Conservation (phyloP, 305 asterid species). For the Fraxinus nigra region DNA sequence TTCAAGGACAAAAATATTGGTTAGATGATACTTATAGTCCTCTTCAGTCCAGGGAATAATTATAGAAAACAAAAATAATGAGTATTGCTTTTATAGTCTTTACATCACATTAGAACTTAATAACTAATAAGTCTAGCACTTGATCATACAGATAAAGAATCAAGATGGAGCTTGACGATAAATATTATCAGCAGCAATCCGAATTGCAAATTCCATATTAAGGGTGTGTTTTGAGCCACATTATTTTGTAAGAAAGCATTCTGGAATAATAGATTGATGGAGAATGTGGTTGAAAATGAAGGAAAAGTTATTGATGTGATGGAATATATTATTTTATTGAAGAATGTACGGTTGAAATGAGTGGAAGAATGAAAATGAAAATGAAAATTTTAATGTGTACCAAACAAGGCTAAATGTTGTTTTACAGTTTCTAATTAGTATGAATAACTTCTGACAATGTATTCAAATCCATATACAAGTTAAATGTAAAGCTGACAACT, state of each 20-base stretch:
- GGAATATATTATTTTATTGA: too few species aligned
- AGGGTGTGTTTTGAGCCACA: too few species aligned
- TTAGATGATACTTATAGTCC: background rate
- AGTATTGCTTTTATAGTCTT: background rate
- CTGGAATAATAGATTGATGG: too few species aligned
- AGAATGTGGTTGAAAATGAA: too few species aligned
- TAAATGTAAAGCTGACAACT: background rate
- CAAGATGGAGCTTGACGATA: background rate
- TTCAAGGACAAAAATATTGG: background rate
- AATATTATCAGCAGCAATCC: background rate
- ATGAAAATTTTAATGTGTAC: too few species aligned
- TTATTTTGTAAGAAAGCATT: too few species aligned
- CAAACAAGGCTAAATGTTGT: background rate
- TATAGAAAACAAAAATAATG: background rate
- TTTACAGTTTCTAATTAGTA: background rate
- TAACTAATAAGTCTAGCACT: background rate
- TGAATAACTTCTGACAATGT: background rate
- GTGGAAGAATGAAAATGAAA: too few species aligned
- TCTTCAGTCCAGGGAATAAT: background rate
- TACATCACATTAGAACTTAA: background rate
- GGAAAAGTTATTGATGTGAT: too few species aligned
- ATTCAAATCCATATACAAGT: background rate
- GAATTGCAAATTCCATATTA: background rate
- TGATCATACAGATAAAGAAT: background rate
- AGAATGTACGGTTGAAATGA: too few species aligned